Percentiles rank a stretch among this genome's conserved stretches.
phyloP scores from a whole-genome alignment of 176 grass and related monocot species.

The Microstegium vimineum region DNA sequence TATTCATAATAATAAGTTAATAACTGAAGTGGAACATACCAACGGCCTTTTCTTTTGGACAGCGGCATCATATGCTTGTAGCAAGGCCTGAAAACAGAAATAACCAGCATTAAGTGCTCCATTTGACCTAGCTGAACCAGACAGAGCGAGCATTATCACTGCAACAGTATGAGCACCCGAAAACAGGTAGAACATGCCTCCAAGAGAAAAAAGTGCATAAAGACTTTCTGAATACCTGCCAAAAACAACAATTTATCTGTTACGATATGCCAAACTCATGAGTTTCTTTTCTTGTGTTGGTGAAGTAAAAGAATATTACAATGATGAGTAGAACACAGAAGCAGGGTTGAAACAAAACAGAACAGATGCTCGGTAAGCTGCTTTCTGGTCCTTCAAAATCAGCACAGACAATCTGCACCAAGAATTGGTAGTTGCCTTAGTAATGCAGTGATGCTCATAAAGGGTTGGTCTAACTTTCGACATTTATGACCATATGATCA shows the following conservation, averaged over 20 bases:
- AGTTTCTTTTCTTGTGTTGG: conserved; percentile 1
- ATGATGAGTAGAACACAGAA: conserved; percentile 90
- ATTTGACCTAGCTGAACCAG: conserved; percentile 97
- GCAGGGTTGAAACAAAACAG: conserved; percentile 93
- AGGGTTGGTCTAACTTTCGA: background rate
- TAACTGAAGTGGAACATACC: conserved; percentile 39
- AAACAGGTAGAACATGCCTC: conserved; percentile 83
- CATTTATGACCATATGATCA: background rate
- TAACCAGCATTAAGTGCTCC: conserved; percentile 95
- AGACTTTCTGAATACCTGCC: conserved; percentile 86
- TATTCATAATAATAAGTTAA: background rate
- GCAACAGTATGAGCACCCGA: conserved; percentile 68
- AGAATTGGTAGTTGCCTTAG: conserved; percentile 6
- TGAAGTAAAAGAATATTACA: conserved; percentile 50
- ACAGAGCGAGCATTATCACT: conserved; percentile 83
- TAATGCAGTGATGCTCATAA: background rate
- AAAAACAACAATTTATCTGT: conserved; percentile 27
- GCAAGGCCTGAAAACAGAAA: conserved; percentile 87
- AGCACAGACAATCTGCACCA: conserved; percentile 65
- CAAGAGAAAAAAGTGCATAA: conserved; percentile 75
- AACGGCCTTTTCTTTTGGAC: conserved; percentile 58
- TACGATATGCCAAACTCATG: background rate
- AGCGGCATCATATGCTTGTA: conserved; percentile 62
- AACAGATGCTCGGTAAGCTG: conserved; percentile 59
- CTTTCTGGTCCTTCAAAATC: conserved; percentile 56